Evolutionary conservation across 495 filamentous ascomycete species (phyloP), one percentile per base, ranked within the genome.

Genomic region (Rostrohypoxylon terebratum): DNA sequence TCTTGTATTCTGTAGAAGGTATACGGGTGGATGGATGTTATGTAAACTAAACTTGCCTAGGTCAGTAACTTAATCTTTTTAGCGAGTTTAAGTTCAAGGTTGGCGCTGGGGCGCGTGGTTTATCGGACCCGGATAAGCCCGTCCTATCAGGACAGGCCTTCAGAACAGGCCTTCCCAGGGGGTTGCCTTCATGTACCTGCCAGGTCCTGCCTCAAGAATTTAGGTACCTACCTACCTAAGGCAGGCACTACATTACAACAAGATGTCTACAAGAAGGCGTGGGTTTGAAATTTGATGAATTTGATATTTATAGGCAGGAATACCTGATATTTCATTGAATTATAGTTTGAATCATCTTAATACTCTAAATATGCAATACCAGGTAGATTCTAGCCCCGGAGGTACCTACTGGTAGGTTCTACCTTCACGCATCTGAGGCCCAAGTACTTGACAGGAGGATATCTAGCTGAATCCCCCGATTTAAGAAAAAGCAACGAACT

Each of bases 51-150:
- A 23, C 53, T 55, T 59, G 55, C 66, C 57, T 44, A 68, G 47
- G 18, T 50, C 62, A 71, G 57, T 65, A 55, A 59, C 28, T 25
- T 64, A 65, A 64, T 65, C 34, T 71, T 71, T 71, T 71, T 71
- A 63, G 60, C 53, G 57, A 59, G 55, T 65, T 33, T 10, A n/a
- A 31, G 38, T n/a, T n/a, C n/a, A n/a, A n/a, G n/a, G n/a, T 33
- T 59, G 40, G 2, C 23, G 34, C 55, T 59, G 36, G 47, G 53
- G 53, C 50, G 38, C 61, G 33, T 63, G 69, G 69, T 48, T 23
- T 40, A 36, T 71, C 69, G 69, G 69, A 62, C 58, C 69, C 42
- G 47, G 40, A 51, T 62, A 71, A 58, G 38, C 20, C 69, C 69
- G 62, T 51, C 57, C 47, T 23, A 50, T 42, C 42, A 58, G 63